Percentiles rank a stretch among this genome's conserved stretches.
Conservation (phyloP, 2,329 filamentous ascomycete species). For the Phialemoniopsis sp. region DNA sequence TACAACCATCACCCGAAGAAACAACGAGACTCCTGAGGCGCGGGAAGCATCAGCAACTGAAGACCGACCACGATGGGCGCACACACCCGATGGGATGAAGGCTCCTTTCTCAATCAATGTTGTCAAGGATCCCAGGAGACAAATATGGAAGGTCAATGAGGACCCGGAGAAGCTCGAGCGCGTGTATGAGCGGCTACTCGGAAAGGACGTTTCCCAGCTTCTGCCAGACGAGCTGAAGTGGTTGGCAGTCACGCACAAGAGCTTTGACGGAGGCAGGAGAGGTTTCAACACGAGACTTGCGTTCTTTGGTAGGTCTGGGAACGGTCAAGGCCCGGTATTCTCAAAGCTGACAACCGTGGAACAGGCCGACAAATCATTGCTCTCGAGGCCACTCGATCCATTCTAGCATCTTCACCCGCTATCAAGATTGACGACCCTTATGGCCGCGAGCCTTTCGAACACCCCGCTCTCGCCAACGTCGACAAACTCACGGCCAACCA, state of each 20-base stretch:
- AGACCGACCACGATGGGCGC: conserved; percentile 59
- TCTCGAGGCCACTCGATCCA: conserved; percentile 16
- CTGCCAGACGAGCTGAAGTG: conserved; percentile 92
- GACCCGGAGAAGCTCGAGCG: conserved; percentile 70
- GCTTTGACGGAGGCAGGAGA: conserved; percentile 90
- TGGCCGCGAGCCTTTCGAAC: conserved; percentile 61
- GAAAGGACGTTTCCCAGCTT: conserved; percentile 65
- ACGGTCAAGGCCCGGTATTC: not conserved
- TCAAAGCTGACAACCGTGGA: not conserved
- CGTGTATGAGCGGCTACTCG: conserved; percentile 74
- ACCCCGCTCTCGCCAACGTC: conserved; percentile 68
- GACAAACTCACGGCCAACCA: conserved; percentile 63
- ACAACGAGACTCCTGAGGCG: not conserved
- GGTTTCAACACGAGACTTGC: conserved; percentile 92
- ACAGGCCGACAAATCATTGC: conserved; percentile 19
- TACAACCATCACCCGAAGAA: conserved; percentile 6
- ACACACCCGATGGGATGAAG: conserved; percentile 67
- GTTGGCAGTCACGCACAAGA: conserved; percentile 96
- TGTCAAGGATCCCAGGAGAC: conserved; percentile 47
- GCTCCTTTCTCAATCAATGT: conserved; percentile 61
- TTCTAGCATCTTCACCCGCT: conserved; percentile 12
- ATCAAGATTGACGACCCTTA: conserved; percentile 18
- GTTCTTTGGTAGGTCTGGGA: conserved; percentile 67
- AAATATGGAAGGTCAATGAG: conserved; percentile 66
- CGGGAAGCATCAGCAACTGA: conserved; percentile 2